Percentiles rank a stretch among this genome's conserved stretches.
Evolutionary conservation across 352 stramenopile species (phyloP).

Genomic region (Thalassiosira oceanica): DNA sequence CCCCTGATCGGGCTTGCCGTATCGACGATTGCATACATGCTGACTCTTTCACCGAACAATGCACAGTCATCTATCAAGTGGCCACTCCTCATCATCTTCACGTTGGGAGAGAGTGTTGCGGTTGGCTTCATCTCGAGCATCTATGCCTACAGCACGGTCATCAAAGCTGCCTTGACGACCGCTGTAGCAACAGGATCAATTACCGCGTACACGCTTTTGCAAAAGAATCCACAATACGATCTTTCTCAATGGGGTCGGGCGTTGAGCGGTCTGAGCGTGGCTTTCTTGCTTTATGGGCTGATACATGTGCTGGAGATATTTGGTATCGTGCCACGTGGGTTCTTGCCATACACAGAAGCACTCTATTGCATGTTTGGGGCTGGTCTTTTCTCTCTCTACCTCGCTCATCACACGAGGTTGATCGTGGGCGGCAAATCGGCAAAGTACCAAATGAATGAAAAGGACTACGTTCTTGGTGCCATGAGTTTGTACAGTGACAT

Average conservation of each 20-base stretch:
- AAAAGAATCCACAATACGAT: slow-evolving; percentile 81
- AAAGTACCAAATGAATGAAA: slow-evolving; percentile 81
- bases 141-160: slow-evolving; percentile 68
- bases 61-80: slow-evolving; percentile 64
- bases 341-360: slow-evolving; percentile 67
- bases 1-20: slow-evolving; percentile 49
- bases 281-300: slow-evolving; percentile 65
- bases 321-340: slow-evolving; percentile 57
- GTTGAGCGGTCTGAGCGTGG: slow-evolving; percentile 60
- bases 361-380: slow-evolving; percentile 62
- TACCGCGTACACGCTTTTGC: slow-evolving; percentile 63
- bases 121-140: slow-evolving; percentile 74
- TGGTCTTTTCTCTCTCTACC: slow-evolving; percentile 69
- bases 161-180: slow-evolving; percentile 65
- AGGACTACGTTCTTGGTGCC: slow-evolving; percentile 80
- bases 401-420: slow-evolving; percentile 74
- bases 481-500: slow-evolving; percentile 80
- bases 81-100: slow-evolving; percentile 72
- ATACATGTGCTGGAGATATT: slow-evolving; percentile 57
- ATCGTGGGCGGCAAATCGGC: slow-evolving; percentile 76
- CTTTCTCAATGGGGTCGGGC: slow-evolving; percentile 69
- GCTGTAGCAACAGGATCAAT: slow-evolving; percentile 56
- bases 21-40: slow-evolving; percentile 58
- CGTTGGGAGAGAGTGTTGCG: slow-evolving; percentile 64
- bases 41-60: slow-evolving; percentile 48